phyloP scores from a whole-genome alignment of 306 rosid species.

The Cicer yamashitae region DNA sequence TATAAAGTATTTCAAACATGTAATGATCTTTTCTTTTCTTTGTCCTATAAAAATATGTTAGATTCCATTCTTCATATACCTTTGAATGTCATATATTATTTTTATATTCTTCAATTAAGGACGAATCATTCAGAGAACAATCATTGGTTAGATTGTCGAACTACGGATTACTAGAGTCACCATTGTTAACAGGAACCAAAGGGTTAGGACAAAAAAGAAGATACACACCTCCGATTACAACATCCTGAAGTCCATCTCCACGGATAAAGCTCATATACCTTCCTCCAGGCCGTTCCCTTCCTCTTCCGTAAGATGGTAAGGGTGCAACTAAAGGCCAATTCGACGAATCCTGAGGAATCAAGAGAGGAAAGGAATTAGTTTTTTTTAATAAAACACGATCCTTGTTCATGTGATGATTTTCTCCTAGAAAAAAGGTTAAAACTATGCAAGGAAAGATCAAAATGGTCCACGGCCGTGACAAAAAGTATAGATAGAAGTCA shows the following conservation, averaged over 20 bases:
- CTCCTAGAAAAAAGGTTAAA: not conserved
- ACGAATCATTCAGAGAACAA: too few relatives aligned
- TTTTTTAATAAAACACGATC: not conserved
- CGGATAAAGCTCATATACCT: constrained; percentile 85
- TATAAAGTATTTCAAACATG: not conserved
- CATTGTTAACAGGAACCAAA: too few relatives aligned
- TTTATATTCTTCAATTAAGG: too few relatives aligned
- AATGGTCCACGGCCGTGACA: too few relatives aligned
- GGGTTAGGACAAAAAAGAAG: too few relatives aligned
- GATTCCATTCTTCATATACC: not conserved
- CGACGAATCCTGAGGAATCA: constrained; percentile 60
- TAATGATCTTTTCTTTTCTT: too few relatives aligned
- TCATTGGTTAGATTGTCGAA: too few relatives aligned
- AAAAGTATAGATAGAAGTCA: too few relatives aligned
- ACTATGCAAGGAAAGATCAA: not conserved
- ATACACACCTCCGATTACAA: constrained; percentile 79
- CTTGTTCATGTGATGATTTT: not conserved
- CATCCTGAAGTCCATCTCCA: constrained; percentile 74
- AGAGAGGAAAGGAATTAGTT: constrained; percentile 22
- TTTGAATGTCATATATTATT: not conserved
- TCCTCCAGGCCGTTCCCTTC: constrained; percentile 90
- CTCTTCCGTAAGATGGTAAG: constrained; percentile 94
- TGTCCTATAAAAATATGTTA: not conserved
- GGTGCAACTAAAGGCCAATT: constrained; percentile 89
- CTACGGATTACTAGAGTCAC: too few relatives aligned